phyloP scores from a whole-genome alignment of 1,284 basidiomycete species.

The Heterobasidion irregulare region DNA sequence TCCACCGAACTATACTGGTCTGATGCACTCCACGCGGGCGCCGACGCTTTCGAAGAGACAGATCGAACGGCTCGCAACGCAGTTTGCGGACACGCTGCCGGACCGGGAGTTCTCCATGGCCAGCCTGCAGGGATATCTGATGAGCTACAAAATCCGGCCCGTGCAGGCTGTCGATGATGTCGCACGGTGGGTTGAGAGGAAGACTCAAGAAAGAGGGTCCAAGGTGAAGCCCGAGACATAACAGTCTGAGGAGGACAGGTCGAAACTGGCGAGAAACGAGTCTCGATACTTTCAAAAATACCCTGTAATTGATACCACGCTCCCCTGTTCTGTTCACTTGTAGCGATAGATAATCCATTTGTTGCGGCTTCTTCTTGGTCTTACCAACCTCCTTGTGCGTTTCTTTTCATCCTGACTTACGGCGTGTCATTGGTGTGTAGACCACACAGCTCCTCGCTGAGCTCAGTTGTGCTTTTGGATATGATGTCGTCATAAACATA shows the following conservation, averaged over 20 bases:
- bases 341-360: no score
- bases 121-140: constrained; percentile 65
- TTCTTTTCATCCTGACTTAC: no score
- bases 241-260: neutral
- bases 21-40: constrained; percentile 21
- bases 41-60: constrained; percentile 26
- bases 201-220: constrained; percentile 13
- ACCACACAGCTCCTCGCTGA: no score
- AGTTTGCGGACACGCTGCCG: constrained; percentile 53
- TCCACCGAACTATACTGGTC: constrained; percentile 17
- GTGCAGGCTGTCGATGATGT: constrained; percentile 38
- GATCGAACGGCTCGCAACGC: constrained; percentile 36
- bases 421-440: no score
- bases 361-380: no score
- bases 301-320: no score
- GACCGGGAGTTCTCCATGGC: constrained; percentile 69
- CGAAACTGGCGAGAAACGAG: neutral
- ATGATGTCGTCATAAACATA: no score
- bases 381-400: no score
- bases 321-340: no score
- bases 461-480: no score
- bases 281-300: no score
- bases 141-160: constrained; percentile 61
- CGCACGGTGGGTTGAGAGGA: constrained; percentile 18
- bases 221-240: constrained; percentile 1